Conservation (phyloP, 345 rosid species). For the Atalantia buxifolia region DNA sequence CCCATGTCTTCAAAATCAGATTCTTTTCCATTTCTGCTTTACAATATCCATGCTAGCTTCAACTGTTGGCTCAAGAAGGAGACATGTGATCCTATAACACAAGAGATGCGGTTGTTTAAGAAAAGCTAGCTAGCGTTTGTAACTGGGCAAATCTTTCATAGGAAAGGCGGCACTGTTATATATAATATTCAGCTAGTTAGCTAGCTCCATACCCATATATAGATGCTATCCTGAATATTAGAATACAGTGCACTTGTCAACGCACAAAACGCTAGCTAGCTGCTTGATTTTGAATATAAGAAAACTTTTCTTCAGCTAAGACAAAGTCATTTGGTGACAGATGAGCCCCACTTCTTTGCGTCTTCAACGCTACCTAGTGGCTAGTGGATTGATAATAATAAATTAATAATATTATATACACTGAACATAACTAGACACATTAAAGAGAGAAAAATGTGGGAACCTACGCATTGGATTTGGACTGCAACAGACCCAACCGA, state of each 20-base stretch:
- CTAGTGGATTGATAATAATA: background rate
- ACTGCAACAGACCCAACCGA: background rate
- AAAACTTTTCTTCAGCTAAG: background rate
- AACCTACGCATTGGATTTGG: background rate
- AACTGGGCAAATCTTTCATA: slow-evolving; percentile 3
- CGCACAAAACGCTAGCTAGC: slow-evolving; percentile 15
- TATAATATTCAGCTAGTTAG: background rate
- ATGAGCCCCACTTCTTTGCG: background rate
- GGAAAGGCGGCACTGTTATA: slow-evolving; percentile 19
- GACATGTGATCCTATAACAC: no score
- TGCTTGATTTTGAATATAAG: slow-evolving; percentile 17
- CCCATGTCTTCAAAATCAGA: slow-evolving; percentile 56
- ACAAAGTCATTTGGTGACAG: background rate
- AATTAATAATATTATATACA: background rate
- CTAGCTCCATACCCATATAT: slow-evolving; percentile 17
- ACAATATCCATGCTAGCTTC: slow-evolving; percentile 29
- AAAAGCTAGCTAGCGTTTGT: background rate
- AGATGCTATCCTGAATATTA: background rate
- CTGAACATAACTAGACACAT: background rate
- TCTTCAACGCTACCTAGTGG: background rate
- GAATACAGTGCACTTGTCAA: slow-evolving; percentile 19
- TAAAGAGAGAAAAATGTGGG: background rate
- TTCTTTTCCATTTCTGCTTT: slow-evolving; percentile 34
- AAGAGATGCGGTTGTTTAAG: background rate
- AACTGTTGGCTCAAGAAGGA: no score